Percentiles rank a stretch among this genome's conserved stretches.
Conservation (phyloP, 2,329 filamentous ascomycete species). For the Aspergillus japonicus region DNA sequence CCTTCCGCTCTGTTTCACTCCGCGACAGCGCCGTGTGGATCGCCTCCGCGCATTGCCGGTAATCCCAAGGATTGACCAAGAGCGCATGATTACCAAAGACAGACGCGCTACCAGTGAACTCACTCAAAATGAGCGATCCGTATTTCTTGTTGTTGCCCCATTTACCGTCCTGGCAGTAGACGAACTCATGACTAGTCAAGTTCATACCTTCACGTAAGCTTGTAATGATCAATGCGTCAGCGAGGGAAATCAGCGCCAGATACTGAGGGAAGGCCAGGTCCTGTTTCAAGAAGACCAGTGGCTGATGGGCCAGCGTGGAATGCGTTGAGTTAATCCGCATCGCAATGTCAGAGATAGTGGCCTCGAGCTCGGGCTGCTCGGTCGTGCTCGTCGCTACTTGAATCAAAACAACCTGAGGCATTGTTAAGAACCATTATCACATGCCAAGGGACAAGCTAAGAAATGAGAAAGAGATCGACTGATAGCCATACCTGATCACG, state of each 20-base stretch:
- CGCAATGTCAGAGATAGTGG: constrained; percentile 88
- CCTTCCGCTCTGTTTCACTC: constrained; percentile 68
- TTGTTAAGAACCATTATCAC: background rate
- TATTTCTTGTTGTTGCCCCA: constrained; percentile 74
- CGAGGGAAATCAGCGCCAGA: constrained; percentile 83
- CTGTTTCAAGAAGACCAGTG: constrained; percentile 89
- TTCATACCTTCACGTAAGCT: constrained; percentile 98
- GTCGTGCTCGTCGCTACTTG: constrained; percentile 90
- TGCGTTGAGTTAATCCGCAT: constrained; percentile 90
- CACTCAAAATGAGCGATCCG: constrained; percentile 85
- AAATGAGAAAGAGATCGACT: background rate
- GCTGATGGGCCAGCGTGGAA: constrained; percentile 87
- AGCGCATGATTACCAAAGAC: constrained; percentile 79
- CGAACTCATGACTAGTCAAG: constrained; percentile 88
- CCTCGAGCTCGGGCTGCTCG: constrained; percentile 83
- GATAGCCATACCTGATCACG: constrained; percentile 59
- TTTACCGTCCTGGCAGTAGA: constrained; percentile 86
- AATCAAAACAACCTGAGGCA: constrained; percentile 71
- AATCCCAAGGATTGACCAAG: constrained; percentile 93
- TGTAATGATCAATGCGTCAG: constrained; percentile 90
- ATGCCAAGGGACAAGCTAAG: too few relatives aligned
- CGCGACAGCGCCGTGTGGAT: constrained; percentile 84
- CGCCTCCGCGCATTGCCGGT: constrained; percentile 79
- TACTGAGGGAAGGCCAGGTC: constrained; percentile 93
- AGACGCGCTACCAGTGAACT: constrained; percentile 89